Percentiles rank a stretch among this genome's conserved stretches.
These are phyloP conservation scores for Pichia deserticola DNA, from an alignment of 805 yeast species.

Conservation along the genomic window DNA sequence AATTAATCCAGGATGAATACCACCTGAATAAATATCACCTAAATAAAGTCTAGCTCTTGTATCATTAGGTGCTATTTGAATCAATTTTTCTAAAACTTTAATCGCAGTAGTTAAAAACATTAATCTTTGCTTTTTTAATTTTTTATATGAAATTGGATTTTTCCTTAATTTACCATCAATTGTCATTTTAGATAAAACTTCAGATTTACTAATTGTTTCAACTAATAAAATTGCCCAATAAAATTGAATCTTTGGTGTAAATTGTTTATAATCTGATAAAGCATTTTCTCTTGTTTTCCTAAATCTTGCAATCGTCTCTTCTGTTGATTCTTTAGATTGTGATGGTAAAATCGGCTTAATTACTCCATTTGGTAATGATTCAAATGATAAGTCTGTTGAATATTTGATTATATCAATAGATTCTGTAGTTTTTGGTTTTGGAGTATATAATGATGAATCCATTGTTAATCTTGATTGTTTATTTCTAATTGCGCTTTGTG, in stretches of 20 bases:
- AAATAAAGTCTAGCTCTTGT: slow-evolving; percentile 52
- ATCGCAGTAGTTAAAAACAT: slow-evolving; percentile 50
- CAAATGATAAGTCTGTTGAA: slow-evolving; percentile 15
- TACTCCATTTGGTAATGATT: slow-evolving; percentile 18
- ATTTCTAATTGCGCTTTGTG: not conserved
- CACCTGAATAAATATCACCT: slow-evolving; percentile 53
- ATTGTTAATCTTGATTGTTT: not conserved
- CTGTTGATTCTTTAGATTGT: slow-evolving; percentile 23
- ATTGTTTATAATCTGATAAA: slow-evolving; percentile 29
- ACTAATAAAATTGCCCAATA: slow-evolving; percentile 55
- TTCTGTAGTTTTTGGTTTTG: not conserved
- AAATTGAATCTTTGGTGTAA: slow-evolving; percentile 49
- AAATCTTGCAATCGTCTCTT: slow-evolving; percentile 23
- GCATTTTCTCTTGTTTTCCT: slow-evolving; percentile 26
- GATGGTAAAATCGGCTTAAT: slow-evolving; percentile 26
- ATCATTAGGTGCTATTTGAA: slow-evolving; percentile 37
- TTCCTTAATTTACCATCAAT: slow-evolving; percentile 40
- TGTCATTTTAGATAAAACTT: slow-evolving; percentile 36
- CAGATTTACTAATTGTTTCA: slow-evolving; percentile 37
- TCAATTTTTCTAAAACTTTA: slow-evolving; percentile 51
- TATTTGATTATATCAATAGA: slow-evolving; percentile 7
- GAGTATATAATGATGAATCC: slow-evolving; percentile 8
- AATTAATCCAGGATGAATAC: slow-evolving; percentile 38
- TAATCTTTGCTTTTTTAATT: slow-evolving; percentile 44
- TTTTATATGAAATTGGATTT: slow-evolving; percentile 33